Percentiles rank a stretch among this genome's conserved stretches.
Evolutionary conservation across 768 basidiomycete species (phyloP).

Genomic region (Pisolithus tinctorius): DNA sequence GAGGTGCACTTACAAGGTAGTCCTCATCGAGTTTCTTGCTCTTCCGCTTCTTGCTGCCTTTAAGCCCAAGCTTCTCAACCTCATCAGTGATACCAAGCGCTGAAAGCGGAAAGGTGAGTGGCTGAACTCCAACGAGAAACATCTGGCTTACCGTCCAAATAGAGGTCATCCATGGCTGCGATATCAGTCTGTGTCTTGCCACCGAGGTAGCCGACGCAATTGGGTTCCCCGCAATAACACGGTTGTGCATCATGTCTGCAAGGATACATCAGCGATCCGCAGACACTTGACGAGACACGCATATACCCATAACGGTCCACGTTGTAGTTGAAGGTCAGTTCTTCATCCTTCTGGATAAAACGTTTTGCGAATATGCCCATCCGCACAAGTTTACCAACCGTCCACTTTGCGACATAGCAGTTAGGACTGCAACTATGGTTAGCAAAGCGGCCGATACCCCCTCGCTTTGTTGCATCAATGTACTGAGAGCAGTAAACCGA

Average conservation of each 20-base stretch:
- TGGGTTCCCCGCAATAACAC: slow-evolving; percentile 93
- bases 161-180: slow-evolving; percentile 89
- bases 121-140: neutral
- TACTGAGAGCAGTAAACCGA: slow-evolving; percentile 44
- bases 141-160: slow-evolving; percentile 66
- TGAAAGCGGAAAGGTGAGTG: slow-evolving; percentile 21
- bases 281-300: neutral
- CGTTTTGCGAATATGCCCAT: slow-evolving; percentile 99
- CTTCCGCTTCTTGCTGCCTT: slow-evolving; percentile 85
- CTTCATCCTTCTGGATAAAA: slow-evolving; percentile 68
- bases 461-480: slow-evolving; percentile 96
- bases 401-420: slow-evolving; percentile 98
- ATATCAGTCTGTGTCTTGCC: slow-evolving; percentile 98
- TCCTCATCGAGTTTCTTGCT: slow-evolving; percentile 93
- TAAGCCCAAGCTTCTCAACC: slow-evolving; percentile 72
- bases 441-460: slow-evolving; percentile 93
- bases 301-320: slow-evolving; percentile 97
- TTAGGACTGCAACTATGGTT: slow-evolving; percentile 98
- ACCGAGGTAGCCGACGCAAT: slow-evolving; percentile 93
- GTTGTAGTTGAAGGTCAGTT: slow-evolving; percentile 98
- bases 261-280: neutral
- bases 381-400: slow-evolving; percentile 77
- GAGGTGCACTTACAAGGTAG: slow-evolving; percentile 57
- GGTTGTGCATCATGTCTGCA: slow-evolving; percentile 85
- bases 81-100: slow-evolving; percentile 94